Base-by-base conservation (phyloP, 2,329 filamentous ascomycete genomes). In the Monosporascus sp. region DNA sequence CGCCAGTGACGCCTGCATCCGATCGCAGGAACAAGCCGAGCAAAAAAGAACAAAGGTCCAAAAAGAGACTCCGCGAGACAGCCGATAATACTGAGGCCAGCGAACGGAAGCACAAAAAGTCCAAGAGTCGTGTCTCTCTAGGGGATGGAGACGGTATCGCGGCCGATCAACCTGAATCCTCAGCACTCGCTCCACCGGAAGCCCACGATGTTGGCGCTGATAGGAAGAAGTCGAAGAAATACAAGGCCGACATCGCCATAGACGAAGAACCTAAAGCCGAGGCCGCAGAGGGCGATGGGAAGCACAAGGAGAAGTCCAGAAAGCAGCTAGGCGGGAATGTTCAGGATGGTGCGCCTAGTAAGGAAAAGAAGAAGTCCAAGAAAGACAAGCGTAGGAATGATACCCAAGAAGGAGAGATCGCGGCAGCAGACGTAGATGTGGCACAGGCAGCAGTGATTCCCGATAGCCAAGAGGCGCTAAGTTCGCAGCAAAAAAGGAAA, bases 51-150 rank as follows among this genome's bases (percentile, higher is more conserved):
- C 37, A 54, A 20, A 56, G 52, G 45, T 51, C 54, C 43, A 58
- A 62, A 52, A 68, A 67, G 55, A 60, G 65, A 54, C 58, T 63
- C 44, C 63, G 61, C 47, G 62, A 67, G 35, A 15, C 43, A 7
- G 31, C 56, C 35, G 61, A 60, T 5, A 61, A 59, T 20, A 53
- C 58, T 7, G 69, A 67, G 41, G 69, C 71, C 47, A 63, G 66
- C 37, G 75, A 78, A 55, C 73, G 74, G 62, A 77, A 75, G 65
- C 70, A 76, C 61, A 79, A 80, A 60, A 77, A 76, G 55, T 75
- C 76, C 5, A 79, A 77, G 65, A 76, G 63, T 24, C 53, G 50
- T 46, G 43, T 46, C 22, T 46, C 43, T 31, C 24, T 14, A 6
- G 43, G n/a, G 6, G 43, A 46, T 28, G 18, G n/a, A 14, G 22